Base-by-base conservation (phyloP, 176 grass and related monocot genomes). In the Bothriochloa decipiens region DNA sequence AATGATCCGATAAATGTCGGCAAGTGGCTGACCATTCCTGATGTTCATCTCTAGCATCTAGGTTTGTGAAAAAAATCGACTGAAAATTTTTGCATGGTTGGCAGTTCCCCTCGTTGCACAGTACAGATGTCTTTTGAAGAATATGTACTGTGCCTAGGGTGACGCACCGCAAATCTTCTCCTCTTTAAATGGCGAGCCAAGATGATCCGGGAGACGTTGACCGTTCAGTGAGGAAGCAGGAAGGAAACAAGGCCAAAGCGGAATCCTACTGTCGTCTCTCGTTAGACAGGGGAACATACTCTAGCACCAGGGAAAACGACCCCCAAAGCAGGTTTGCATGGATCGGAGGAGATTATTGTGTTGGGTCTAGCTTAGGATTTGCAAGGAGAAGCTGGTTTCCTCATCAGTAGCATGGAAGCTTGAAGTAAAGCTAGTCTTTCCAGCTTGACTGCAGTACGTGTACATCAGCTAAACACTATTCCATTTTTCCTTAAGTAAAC, bases 251-350 rank as follows among this genome's bases (percentile, higher is more conserved):
- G 29, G 40, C 2, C 64, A 53, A 74, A 41, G 23, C 1, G 4
- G 22, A 11, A 39, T 15, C 14, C 17, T 17, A 15, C 18, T 15
- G 2, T 7, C 41, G 6, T 7, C 18, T 26, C 12, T 8, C 23
- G 6, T 8, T 12, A 0, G 67, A 53, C 57, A 43, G 14, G 45
- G 62, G 33, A 47, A 32, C 73, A 77, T 57, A 12, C 17, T 55
- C 55, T 65, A 32, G 77, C 33, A 33, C 60, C 68, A 4, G 25
- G 41, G 85, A 82, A 82, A 87, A 47, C 6, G 78, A 82, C 62
- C 8, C 0, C 9, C 6, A 4, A 35, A 35, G 42, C 13, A 66
- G 49, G 50, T 70, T 70, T 74, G 29, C 29, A 32, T 32, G 29
- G 29, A 1, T 32, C 60, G 64, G 76, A 77, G 74, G n/a, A 45